Evolutionary conservation across 768 basidiomycete genomes (phyloP).

Genomic region (Auricularia cornea): DNA sequence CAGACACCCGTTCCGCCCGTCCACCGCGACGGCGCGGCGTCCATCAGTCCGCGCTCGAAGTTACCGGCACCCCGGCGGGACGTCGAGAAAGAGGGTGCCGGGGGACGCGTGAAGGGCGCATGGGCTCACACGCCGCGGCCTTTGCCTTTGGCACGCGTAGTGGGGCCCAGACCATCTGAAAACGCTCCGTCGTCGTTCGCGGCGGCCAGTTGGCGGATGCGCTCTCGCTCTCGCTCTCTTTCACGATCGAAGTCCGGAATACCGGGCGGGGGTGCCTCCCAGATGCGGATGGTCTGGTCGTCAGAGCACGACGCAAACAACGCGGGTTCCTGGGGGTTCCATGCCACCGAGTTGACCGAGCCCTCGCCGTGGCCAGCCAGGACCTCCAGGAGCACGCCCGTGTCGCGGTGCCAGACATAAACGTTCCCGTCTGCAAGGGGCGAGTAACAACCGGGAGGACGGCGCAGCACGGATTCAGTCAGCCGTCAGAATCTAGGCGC

Average conservation of each 20-base stretch:
- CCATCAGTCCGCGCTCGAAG: neutral
- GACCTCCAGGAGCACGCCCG: conserved; percentile 75
- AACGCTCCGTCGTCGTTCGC: neutral
- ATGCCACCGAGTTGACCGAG: conserved; percentile 91
- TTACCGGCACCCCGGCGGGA: neutral
- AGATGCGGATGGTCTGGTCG: conserved; percentile 83
- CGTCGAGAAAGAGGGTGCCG: neutral
- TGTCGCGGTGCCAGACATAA: conserved; percentile 92
- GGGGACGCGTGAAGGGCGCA: neutral
- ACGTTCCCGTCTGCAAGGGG: conserved; percentile 68
- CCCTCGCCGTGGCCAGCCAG: conserved; percentile 81
- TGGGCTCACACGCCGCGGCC: neutral
- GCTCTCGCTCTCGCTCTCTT: neutral
- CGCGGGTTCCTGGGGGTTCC: conserved; percentile 82
- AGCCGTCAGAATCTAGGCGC: conserved; percentile 1
- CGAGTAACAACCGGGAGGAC: conserved; percentile 5
- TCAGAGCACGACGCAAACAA: conserved; percentile 98
- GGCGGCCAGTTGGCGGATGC: neutral
- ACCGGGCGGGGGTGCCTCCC: conserved; percentile 47
- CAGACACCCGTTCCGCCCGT: neutral
- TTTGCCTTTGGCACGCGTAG: neutral
- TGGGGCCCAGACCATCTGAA: neutral
- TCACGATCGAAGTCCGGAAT: conserved; percentile 1
- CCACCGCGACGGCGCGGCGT: neutral
- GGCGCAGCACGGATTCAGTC: neutral